A percentile compares a stretch with the other conserved stretches of the same genome.
Evolutionary conservation across 805 yeast genomes (phyloP).

Genomic region (Metschnikowia lochheadii): DNA sequence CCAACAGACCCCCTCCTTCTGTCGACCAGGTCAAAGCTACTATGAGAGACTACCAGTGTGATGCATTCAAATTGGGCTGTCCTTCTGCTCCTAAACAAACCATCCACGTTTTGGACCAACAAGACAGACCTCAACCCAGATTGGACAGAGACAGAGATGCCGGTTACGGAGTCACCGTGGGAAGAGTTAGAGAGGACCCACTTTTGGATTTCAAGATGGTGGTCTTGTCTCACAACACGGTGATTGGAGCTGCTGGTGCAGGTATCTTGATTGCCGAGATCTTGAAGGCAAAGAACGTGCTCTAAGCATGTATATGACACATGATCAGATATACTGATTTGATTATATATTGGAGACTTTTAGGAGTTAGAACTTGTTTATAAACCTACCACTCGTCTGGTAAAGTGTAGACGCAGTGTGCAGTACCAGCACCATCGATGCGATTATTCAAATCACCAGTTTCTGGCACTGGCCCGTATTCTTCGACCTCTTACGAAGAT

Average conservation of each 20-base stretch:
- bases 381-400: not conserved
- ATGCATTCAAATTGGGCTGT: conserved; percentile 75
- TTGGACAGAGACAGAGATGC: conserved; percentile 92
- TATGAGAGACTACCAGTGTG: conserved; percentile 72
- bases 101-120: conserved; percentile 86
- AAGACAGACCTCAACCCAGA: conserved; percentile 96
- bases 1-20: conserved; percentile 78
- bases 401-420: not conserved
- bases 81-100: conserved; percentile 91
- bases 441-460: not conserved
- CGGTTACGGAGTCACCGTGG: conserved; percentile 93
- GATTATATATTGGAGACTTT: not conserved
- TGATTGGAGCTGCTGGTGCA: conserved; percentile 98
- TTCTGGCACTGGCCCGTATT: not conserved
- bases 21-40: conserved; percentile 72
- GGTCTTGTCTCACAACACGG: conserved; percentile 93
- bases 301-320: conserved; percentile 35
- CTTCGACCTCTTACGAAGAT: not conserved
- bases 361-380: not conserved
- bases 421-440: not conserved
- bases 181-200: conserved; percentile 90
- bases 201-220: conserved; percentile 95
- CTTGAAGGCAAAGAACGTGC: conserved; percentile 67
- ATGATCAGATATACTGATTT: not conserved
- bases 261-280: conserved; percentile 95